Evolutionary conservation across 768 basidiomycete genomes (phyloP), one percentile per base, ranked within the genome.

Genomic region (Russula virescens): DNA sequence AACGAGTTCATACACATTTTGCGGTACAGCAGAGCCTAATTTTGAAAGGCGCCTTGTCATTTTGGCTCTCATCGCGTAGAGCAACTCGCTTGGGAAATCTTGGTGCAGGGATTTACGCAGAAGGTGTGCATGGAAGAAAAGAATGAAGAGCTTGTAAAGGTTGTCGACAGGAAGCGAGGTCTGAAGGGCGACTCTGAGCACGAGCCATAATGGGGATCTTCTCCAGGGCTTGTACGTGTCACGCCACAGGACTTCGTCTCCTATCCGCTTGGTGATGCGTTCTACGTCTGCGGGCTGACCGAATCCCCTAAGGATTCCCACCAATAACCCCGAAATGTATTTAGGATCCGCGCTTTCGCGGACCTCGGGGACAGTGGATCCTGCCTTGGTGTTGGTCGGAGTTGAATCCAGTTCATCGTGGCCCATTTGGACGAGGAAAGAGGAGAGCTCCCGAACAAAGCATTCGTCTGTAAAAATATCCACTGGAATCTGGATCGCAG

Each of bases 121-220:
- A 19, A 64, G 53, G 16, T 61, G 18, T 11, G 60, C 42, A 11
- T 64, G 63, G 53, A 81, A 70, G 53, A 75, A 81, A 1, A 78
- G 46, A 67, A 82, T 76, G 69, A 84, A 84, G 1, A 35, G 11
- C 57, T 84, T 84, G 71, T 84, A 84, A 0, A 69, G 13, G 38
- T 38, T 14, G 38, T 38, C 38, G 38, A 14, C 38, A 38, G 13
- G 47, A 14, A 38, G 42, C n/a, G 76, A 59, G 1, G 73, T 74
- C 46, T 78, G 76, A 16, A 78, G 63, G 1, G 74, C 74, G 9
- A 83, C 78, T 11, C 81, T 78, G 35, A 80, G 69, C 11, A 81
- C 67, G 3, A 82, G 75, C 81, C 82, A 83, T 16, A 80, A 70
- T 0, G 79, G 70, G 9, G 80, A 79, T 23, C 82, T 73, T 31